Conservation (phyloP, 805 yeast genomes). For the Kodamaea neixiangensis region DNA sequence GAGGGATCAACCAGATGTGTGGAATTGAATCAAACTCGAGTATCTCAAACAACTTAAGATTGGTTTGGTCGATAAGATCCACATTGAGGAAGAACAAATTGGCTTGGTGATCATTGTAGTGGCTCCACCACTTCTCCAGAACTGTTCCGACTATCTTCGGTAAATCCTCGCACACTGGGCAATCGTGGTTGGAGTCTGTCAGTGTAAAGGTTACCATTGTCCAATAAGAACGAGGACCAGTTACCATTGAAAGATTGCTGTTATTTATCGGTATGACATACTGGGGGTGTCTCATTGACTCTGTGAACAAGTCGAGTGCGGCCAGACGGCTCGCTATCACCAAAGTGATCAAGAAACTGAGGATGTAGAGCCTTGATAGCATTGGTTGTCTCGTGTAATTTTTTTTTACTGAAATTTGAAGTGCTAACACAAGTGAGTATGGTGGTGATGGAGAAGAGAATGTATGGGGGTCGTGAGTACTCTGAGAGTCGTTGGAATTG, state of each 20-base stretch:
- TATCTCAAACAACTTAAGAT: conserved; percentile 40
- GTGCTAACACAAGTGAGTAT: neutral
- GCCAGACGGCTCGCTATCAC: conserved; percentile 5
- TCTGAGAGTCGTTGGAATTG: neutral
- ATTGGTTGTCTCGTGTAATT: neutral
- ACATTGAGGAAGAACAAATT: conserved; percentile 47
- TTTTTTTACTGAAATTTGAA: neutral
- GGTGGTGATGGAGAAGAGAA: neutral
- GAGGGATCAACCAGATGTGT: conserved; percentile 68
- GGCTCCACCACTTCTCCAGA: conserved; percentile 42
- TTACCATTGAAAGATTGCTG: conserved; percentile 41
- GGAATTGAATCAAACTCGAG: conserved; percentile 57
- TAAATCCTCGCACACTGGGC: conserved; percentile 50
- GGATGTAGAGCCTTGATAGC: neutral
- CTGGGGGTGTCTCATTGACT: conserved; percentile 16
- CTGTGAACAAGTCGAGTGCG: conserved; percentile 2
- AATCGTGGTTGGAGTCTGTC: conserved; percentile 40
- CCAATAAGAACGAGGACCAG: conserved; percentile 54
- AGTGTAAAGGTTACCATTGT: conserved; percentile 58
- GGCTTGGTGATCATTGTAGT: conserved; percentile 42
- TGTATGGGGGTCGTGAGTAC: neutral
- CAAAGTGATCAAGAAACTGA: neutral
- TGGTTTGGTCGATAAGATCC: conserved; percentile 48
- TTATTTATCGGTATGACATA: conserved; percentile 46
- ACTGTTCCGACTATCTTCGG: conserved; percentile 43